Base-by-base conservation (phyloP, 163 green algal species). In the Scenedesmus sp. region DNA sequence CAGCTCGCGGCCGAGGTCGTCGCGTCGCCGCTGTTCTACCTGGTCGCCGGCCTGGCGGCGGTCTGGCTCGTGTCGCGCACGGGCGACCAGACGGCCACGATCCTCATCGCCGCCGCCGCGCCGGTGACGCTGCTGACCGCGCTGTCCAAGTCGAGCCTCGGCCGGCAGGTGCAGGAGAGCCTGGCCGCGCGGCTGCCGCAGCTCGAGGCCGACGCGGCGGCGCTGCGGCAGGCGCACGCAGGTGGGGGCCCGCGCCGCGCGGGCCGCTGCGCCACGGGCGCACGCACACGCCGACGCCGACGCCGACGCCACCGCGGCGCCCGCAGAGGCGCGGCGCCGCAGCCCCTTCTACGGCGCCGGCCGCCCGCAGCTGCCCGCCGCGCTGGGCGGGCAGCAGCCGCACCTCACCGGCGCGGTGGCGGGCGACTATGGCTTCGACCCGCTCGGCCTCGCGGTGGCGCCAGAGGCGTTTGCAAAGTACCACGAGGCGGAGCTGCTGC, bases 371-470 rank as follows among this genome's bases (percentile, higher is more conserved):
- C 71, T 88, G 48, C 85, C 88, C 14, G 82, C 70, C 14, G 53
- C 81, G 4, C 73, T 89, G 17, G 87, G 83, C 6, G 57, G 70
- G 20, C 33, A 62, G 1, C 75, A 87, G 14, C 29, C 65, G 1
- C 86, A 91, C 62, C 74, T 92, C 26, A 60, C 1, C 0, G 87
- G 89, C 0, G 22, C 26, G n/a, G 54, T 86, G 15, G 81, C 89
- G 10, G 89, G 89, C 0, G 89, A 93, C 74, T 85, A 83, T 54
- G 89, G 89, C 1, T 93, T 93, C 78, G 89, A 93, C 74, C 87
- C 87, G 0, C 64, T 93, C 56, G 75, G 77, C 0, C 83, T 93
- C 29, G 50, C 60, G 0, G 29, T 14, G 24, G 81, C 77, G 44
- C 64, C 42, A 13, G 26, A 22, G 28, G 36, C 39, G 17, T 82